A percentile compares a stretch with the other conserved stretches of the same genome.
These are phyloP conservation scores for Talaromyces liani DNA, from an alignment of 495 filamentous ascomycete genomes.

Conservation along the genomic window DNA sequence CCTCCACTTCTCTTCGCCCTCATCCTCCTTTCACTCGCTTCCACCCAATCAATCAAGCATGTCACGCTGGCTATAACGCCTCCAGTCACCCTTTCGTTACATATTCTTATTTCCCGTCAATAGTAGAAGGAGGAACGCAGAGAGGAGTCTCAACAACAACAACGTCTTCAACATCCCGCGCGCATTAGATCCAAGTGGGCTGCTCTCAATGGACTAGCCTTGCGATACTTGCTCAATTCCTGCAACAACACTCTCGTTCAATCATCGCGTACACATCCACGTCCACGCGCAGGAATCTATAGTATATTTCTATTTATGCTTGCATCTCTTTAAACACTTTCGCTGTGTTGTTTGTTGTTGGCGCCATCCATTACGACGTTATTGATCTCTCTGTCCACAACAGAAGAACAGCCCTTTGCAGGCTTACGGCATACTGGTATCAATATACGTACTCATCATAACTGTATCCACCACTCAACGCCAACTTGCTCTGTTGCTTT, in stretches of 20 bases:
- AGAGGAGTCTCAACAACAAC: neutral
- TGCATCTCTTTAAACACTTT: neutral
- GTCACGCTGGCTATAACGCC: neutral
- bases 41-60: neutral
- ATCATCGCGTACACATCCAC: neutral
- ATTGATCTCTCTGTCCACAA: neutral
- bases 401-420: neutral
- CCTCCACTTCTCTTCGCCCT: neutral
- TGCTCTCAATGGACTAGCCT: neutral
- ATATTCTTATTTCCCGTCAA: neutral
- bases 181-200: neutral
- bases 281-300: neutral
- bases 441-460: neutral
- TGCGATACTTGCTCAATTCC: neutral
- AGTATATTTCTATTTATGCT: neutral
- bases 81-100: neutral
- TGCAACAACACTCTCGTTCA: neutral
- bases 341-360: neutral
- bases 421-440: neutral
- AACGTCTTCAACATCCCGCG: neutral
- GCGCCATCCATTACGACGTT: neutral
- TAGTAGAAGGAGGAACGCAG: neutral
- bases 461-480: neutral
- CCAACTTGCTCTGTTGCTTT: neutral
- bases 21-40: constrained; percentile 2